Evolutionary conservation across 129 eudicot species (phyloP), one percentile per base, ranked within the genome.

Genomic region (Escallonia herrerae): DNA sequence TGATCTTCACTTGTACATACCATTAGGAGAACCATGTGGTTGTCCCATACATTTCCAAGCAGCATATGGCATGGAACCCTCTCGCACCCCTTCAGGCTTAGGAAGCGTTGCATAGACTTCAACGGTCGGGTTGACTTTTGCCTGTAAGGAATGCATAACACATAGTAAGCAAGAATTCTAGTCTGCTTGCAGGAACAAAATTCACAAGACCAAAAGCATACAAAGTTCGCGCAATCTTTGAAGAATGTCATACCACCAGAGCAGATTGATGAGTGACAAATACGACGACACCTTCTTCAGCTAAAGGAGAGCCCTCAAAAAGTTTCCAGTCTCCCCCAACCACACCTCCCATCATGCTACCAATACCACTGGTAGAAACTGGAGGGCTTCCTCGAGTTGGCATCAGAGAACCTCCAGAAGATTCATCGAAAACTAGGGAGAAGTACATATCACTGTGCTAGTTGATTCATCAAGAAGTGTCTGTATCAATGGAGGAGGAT

Each of bases 21-120:
- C 95, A 62, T 74, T 50, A 40, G 77, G 62, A 65, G 85, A 76
- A 80, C 71, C 81, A n/a, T 47, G 79, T 64, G 85, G 64, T 42
- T 72, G 82, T 42, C 80, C 61, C 67, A 79, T 69, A 69, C 79
- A 83, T 80, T 83, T 93, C 98, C 98, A 93, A 46, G 98, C 95
- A 74, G 98, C 81, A 70, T 88, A 93, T 48, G 98, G 98, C 84
- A 93, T 88, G 52, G 96, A 79, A 69, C 98, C 96, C 67, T 93
- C 98, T 43, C 95, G 75, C 14, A 83, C 86, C 56, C 98, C 98
- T 44, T 86, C 96, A 70, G 96, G 98, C 72, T 73, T 88, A 12
- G 91, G 84, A 80, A 93, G 80, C 74, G 81, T 87, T 15, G 87
- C 95, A 64, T 85, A 93, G 65, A 81, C 85, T 68, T 80, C 87